Evolutionary conservation across 164 flowering plant genomes (phyloP).

Genomic region (Brasenia schreberi): DNA sequence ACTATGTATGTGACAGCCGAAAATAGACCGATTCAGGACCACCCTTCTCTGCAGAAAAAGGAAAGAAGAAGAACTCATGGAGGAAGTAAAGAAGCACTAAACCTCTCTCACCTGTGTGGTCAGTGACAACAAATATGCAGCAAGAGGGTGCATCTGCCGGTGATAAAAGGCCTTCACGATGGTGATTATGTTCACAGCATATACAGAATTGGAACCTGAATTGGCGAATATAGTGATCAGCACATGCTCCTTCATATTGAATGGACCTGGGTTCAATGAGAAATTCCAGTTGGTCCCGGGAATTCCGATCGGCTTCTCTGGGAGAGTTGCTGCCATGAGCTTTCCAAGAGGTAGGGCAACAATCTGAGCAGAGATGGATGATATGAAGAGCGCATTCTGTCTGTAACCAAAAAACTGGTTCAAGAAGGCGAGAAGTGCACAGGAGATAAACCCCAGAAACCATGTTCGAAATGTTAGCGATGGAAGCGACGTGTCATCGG

Average conservation of each 20-base stretch:
- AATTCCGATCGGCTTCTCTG: background rate
- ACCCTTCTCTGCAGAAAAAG: background rate
- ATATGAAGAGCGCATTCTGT: constrained; percentile 2
- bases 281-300: constrained; percentile 4
- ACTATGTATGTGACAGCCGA: background rate
- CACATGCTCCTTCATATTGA: constrained; percentile 13
- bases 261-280: constrained; percentile 12
- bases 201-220: constrained; percentile 5
- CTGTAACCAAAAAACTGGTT: constrained; percentile 10
- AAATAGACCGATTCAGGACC: background rate
- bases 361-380: constrained; percentile 7
- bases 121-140: constrained; percentile 4
- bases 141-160: constrained; percentile 4
- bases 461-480: constrained; percentile 3
- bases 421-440: constrained; percentile 7
- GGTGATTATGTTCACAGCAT: constrained; percentile 6
- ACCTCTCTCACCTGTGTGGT: constrained; percentile 9
- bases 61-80: background rate
- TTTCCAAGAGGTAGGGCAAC: constrained; percentile 5
- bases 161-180: constrained; percentile 10
- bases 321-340: constrained; percentile 6
- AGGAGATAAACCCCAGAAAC: constrained; percentile 2
- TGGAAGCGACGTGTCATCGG: constrained; percentile 5
- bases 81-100: too few relatives aligned
- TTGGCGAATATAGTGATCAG: constrained; percentile 10